Evolutionary conservation across 2,329 filamentous ascomycete genomes (phyloP).

Genomic region (Ceratocystis colombiana): DNA sequence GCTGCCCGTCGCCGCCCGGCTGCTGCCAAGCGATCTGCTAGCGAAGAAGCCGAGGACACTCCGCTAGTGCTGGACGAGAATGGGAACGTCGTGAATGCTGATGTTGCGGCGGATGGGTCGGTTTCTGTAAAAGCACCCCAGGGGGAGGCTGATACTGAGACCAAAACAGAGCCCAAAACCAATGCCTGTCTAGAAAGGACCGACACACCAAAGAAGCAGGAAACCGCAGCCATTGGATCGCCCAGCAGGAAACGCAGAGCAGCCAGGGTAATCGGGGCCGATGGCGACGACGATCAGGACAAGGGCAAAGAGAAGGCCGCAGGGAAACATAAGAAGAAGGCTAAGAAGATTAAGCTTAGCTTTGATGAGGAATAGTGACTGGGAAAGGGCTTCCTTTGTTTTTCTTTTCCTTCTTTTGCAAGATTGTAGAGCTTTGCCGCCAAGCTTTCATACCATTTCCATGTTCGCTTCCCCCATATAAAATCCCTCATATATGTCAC

Average conservation of each 20-base stretch:
- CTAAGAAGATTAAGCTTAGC: conserved; percentile 57
- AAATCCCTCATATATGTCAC: background rate
- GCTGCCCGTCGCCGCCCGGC: conserved; percentile 41
- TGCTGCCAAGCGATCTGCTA: conserved; percentile 45
- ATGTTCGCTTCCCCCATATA: background rate
- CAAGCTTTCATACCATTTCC: background rate
- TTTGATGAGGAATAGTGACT: conserved; percentile 49
- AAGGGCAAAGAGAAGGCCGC: conserved; percentile 17
- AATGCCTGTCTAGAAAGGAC: conserved; percentile 26
- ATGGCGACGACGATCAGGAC: conserved; percentile 27
- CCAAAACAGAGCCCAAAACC: background rate
- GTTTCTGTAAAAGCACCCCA: conserved; percentile 27
- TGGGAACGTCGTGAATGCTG: conserved; percentile 50
- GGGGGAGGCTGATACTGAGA: conserved; percentile 18
- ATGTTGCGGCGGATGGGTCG: conserved; percentile 38
- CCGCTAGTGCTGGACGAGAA: conserved; percentile 66
- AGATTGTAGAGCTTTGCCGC: too few species aligned
- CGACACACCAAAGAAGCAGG: conserved; percentile 32
- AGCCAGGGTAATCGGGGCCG: conserved; percentile 40
- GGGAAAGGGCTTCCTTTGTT: background rate
- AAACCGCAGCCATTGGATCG: conserved; percentile 36
- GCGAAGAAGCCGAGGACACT: conserved; percentile 65
- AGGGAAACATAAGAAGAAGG: conserved; percentile 41
- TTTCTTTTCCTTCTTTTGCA: too few species aligned
- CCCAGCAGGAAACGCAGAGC: conserved; percentile 45